Base-by-base conservation (phyloP, 352 stramenopile genomes). In the Thalassiosira gravida region DNA sequence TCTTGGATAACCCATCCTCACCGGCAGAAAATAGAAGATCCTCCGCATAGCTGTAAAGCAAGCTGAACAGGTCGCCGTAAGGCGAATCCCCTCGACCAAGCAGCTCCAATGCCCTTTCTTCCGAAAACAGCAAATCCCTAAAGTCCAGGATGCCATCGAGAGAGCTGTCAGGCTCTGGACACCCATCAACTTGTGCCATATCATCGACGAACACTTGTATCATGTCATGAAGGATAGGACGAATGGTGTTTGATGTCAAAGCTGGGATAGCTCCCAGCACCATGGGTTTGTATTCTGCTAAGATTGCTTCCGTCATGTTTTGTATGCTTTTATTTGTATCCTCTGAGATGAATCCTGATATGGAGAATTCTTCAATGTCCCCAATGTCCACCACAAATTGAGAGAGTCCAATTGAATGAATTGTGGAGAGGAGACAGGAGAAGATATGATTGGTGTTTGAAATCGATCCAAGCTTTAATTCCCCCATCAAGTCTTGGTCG, bases 311-410 rank as follows among this genome's bases (percentile, higher is more conserved):
- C 20, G 85, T 77, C 14, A 78, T 69, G 18, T 76, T 73, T 22
- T 77, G 50, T n/a, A 90, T 76, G 53, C 77, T 61, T 6, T 67
- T 44, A 50, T 83, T 55, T 0, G 87, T 79, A 37, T 81, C 74
- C 27, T 88, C 61, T 8, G 85, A 90, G 49, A 90, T 75, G 30
- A 92, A 87, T 35, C 85, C 88, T 9, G 64, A 55, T 9, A 93
- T 68, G 30, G 52, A 74, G 47, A 90, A 88, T 14, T 81, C 63
- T 61, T 77, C 69, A 32, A 93, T 81, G 57, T 90, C 84, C 52
- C 74, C 74, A 20, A 86, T 80, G 18, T 71, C 24, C 56, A 92
- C 85, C 3, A 80, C 64, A 37, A 92, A 81, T 25, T 80, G 27
- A 0, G 80, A 76, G 9, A 90, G 25, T 29, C 76, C 75, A 64